Percentiles rank a stretch among this genome's conserved stretches.
Conservation (phyloP, 2,329 filamentous ascomycete species). For the Epichloe gansuensis region DNA sequence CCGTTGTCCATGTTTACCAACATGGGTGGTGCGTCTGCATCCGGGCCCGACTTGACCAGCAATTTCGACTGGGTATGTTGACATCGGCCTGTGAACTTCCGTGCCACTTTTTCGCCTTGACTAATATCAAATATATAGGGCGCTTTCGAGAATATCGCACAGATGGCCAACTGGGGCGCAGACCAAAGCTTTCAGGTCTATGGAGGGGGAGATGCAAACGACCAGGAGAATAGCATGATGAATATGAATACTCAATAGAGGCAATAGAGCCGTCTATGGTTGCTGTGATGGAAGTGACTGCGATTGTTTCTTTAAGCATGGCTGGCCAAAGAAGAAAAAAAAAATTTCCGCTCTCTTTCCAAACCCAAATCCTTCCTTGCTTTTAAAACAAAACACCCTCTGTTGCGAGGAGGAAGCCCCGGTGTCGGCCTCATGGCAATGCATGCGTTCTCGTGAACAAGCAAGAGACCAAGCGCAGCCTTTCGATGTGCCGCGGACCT, state of each 20-base stretch:
- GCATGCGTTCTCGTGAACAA: too few species aligned
- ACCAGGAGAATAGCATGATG: slow-evolving; percentile 13
- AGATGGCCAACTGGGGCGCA: slow-evolving; percentile 37
- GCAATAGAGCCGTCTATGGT: slow-evolving; percentile 4
- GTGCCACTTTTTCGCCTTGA: background rate
- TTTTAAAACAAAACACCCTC: too few species aligned
- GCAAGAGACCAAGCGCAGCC: too few species aligned
- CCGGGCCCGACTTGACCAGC: slow-evolving; percentile 29
- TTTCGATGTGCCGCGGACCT: too few species aligned
- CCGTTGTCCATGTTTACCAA: slow-evolving; percentile 42
- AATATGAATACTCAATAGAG: slow-evolving; percentile 1
- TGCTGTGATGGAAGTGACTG: too few species aligned
- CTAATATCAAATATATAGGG: slow-evolving; percentile 23
- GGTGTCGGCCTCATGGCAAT: too few species aligned
- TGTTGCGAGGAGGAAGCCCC: too few species aligned
- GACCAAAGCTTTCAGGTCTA: slow-evolving; percentile 42
- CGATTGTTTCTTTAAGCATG: too few species aligned
- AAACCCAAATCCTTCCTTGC: too few species aligned
- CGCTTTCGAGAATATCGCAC: slow-evolving; percentile 44
- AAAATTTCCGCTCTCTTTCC: too few species aligned
- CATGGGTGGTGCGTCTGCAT: slow-evolving; percentile 18
- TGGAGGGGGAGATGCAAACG: slow-evolving; percentile 16
- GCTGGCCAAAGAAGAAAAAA: too few species aligned
- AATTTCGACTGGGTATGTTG: slow-evolving; percentile 47
- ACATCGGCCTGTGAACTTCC: background rate